Evolutionary conservation across 345 rosid genomes (phyloP), one percentile per base, ranked within the genome.

Genomic region (Boechera retrofracta): DNA sequence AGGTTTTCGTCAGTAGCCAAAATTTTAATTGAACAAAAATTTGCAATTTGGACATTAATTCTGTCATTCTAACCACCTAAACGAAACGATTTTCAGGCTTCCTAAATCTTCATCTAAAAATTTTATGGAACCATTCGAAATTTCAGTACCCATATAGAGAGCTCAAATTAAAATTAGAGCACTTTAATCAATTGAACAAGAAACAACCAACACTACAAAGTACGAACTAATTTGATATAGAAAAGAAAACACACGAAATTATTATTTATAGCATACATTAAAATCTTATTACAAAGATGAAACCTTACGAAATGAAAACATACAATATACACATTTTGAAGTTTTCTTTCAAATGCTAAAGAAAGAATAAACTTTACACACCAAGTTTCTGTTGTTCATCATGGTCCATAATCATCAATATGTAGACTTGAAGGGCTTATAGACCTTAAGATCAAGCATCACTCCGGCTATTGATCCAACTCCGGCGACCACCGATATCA

Each of bases 401-500:
- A 16, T 69, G 54, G 36, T 29, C 66, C 72, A 6, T 70, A 0
- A 1, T 64, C 32, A 35, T 80, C 77, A 81, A 44, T 81, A 81
- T 44, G 77, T 81, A 60, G 81, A 53, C 72, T 81, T 63, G 29
- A 81, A 81, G 8, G 83, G 83, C 66, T 67, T 81, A 47, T 81
- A 81, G 49, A 81, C 81, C 64, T 81, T 81, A 53, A 81, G 75
- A 47, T 81, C 83, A 72, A 76, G 81, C 81, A 77, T 81, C 4
- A 90, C 83, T 15, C 96, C 96, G 11, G 88, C 93, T 35, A 90
- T 64, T 2, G 96, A 90, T 1, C 96, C 96, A 64, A 82, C 82
- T 2, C 85, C 85, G 2, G 96, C 89, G 7, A 86, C 88, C 4
- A 88, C 63, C 2, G 91, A 78, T 10, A 88, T 84, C n/a, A 86